Evolutionary conservation across 2,329 filamentous ascomycete genomes (phyloP), one percentile per base, ranked within the genome.

Genomic region (Podosphaera leucotricha): DNA sequence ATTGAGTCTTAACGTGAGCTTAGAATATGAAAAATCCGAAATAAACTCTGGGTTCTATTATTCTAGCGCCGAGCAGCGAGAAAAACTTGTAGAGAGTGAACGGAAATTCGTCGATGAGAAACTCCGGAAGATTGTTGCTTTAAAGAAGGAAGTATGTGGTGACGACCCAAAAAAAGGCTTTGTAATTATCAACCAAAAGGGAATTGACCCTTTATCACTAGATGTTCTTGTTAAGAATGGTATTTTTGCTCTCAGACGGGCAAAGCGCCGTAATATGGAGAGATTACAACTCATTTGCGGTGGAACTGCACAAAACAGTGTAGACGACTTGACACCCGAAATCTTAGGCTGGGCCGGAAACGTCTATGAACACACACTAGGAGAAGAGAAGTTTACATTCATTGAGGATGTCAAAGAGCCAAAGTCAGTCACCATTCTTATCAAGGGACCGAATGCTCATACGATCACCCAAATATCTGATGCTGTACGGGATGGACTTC

Each of bases 11-110:
- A 98, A 98, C 59, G 87, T 98, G 60, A 92, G 83, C 61, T 67
- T 98, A 49, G 90, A 98, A 61, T 98, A 98, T 61, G 90, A 98
- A 64, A 98, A 98, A 70, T 87, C 86, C 0, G 90, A 98, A 64
- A 92, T 98, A 62, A 98, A 98, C 72, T 94, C 86, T 36, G 77
- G 86, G 43, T 98, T 98, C 70, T 98, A 92, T 71, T 98, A 98
- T 67, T 93, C 82, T 30, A 92, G 78, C 58, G 90, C 90, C 22
- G 86, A 94, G 52, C 90, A 98, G 67, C 75, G 90, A 52, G 90
- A 95, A 57, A 98, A 95, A 70, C 75, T 98, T 36, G 90, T 98
- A 10, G 90, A 95, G 67, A 93, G 84, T 57, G 90, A 98, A 67
- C 80, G 90, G 50, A 75, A 82, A 49, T 94, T 94, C 55, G 85